These are phyloP conservation scores for Vigna radiata DNA, from an alignment of 306 rosid genomes.

Conservation along the genomic window DNA sequence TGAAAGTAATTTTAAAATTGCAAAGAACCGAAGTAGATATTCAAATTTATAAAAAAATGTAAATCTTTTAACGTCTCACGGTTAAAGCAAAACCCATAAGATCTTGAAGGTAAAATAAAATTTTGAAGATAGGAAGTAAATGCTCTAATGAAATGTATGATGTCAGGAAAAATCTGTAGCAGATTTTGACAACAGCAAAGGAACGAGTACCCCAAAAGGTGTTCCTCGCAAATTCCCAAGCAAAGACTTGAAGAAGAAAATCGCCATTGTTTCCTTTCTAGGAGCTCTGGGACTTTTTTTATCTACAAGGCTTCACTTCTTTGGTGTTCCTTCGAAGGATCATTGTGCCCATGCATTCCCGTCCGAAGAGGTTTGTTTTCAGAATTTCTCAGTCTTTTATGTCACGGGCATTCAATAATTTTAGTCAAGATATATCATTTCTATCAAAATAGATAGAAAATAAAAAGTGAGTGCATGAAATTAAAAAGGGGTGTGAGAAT, in stretches of 20 bases:
- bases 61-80: no score
- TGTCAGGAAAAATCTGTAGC: constrained; percentile 56
- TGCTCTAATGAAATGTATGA: not conserved
- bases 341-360: constrained; percentile 71
- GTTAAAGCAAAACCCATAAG: no score
- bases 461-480: no score
- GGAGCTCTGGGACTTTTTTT: constrained; percentile 75
- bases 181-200: constrained; percentile 50
- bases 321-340: constrained; percentile 84
- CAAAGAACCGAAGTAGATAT: no score
- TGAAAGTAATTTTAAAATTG: no score
- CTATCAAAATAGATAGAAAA: no score
- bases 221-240: constrained; percentile 55
- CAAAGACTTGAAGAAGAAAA: constrained; percentile 63
- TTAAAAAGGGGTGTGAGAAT: no score
- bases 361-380: constrained; percentile 66
- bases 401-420: not conserved
- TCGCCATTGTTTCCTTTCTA: constrained; percentile 65
- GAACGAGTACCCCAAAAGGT: constrained; percentile 43
- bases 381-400: not conserved
- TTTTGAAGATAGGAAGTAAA: no score
- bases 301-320: constrained; percentile 69
- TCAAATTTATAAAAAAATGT: no score
- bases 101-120: no score
- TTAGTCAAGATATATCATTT: no score